These are phyloP conservation scores for Botryobasidium botryosum DNA, from an alignment of 768 basidiomycete species.

Conservation along the genomic window DNA sequence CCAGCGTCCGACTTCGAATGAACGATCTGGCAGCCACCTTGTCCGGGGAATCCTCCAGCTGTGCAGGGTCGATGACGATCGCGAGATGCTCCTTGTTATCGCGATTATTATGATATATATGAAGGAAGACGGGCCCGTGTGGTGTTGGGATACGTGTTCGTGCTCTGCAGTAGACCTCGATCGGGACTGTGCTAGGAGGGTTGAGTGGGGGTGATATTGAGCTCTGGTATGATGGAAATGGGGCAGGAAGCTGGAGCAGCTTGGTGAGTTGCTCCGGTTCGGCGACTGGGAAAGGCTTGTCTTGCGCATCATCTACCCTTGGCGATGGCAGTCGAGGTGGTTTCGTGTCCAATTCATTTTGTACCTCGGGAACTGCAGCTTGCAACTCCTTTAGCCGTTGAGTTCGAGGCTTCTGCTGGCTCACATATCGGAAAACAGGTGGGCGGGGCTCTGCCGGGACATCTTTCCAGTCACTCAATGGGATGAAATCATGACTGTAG, in stretches of 20 bases:
- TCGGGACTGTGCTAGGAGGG: constrained; percentile 12
- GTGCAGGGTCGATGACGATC: constrained; percentile 82
- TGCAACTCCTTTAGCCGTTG: constrained; percentile 29
- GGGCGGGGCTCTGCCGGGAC: not conserved
- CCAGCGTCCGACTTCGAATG: constrained; percentile 30
- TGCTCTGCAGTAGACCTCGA: constrained; percentile 87
- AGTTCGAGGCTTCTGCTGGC: constrained; percentile 58
- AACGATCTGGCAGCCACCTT: constrained; percentile 1
- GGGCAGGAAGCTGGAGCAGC: not conserved
- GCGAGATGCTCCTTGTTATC: constrained; percentile 94
- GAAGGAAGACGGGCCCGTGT: constrained; percentile 82
- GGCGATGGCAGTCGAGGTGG: not conserved
- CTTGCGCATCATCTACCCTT: not conserved
- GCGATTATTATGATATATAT: constrained; percentile 84
- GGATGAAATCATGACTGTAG: constrained; percentile 66
- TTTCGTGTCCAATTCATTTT: not conserved
- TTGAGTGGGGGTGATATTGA: not conserved
- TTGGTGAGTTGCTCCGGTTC: constrained; percentile 3
- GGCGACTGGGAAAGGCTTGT: not conserved
- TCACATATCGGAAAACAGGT: constrained; percentile 33
- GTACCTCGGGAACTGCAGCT: not conserved
- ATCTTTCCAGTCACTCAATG: constrained; percentile 29
- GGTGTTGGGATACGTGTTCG: constrained; percentile 95
- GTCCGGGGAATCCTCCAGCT: constrained; percentile 27
- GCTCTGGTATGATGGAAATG: constrained; percentile 1